phyloP scores from a whole-genome alignment of 371 early-diverging fungal species.

The Zychaea mexicana region DNA sequence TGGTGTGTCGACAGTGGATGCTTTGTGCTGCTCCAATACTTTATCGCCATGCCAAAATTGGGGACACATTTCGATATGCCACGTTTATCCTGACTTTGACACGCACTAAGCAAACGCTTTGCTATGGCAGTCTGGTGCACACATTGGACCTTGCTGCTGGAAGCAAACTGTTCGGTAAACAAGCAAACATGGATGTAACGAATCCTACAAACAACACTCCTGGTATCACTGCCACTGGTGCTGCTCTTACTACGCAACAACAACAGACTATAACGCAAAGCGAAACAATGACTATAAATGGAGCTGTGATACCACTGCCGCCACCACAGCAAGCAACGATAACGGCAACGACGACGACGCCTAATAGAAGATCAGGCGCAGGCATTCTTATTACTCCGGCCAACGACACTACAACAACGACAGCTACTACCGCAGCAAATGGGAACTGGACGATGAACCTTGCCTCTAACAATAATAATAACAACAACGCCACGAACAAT shows the following conservation, averaged over 20 bases:
- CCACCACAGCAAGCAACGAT: no score
- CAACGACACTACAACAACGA: no score
- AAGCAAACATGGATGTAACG: not conserved
- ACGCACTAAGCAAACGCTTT: conserved; percentile 33
- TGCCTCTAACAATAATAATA: not conserved
- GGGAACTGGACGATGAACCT: no score
- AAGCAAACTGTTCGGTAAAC: conserved; percentile 1
- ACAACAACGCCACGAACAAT: not conserved
- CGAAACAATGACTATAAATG: no score
- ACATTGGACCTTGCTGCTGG: conserved; percentile 38
- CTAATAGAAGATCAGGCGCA: no score
- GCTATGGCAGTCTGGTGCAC: conserved; percentile 33
- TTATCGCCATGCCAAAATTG: conserved; percentile 51
- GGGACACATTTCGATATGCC: conserved; percentile 63
- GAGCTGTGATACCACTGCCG: no score
- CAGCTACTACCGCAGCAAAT: not conserved
- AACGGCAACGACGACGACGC: no score
- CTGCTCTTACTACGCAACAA: not conserved
- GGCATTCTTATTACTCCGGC: no score
- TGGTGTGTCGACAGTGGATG: conserved; percentile 60
- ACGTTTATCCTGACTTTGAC: conserved; percentile 59
- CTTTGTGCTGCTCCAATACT: conserved; percentile 55
- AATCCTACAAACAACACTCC: no score
- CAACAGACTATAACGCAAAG: not conserved
- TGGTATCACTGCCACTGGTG: no score